phyloP scores from a whole-genome alignment of 179 eudicot species.

The Spergularia azorica region DNA sequence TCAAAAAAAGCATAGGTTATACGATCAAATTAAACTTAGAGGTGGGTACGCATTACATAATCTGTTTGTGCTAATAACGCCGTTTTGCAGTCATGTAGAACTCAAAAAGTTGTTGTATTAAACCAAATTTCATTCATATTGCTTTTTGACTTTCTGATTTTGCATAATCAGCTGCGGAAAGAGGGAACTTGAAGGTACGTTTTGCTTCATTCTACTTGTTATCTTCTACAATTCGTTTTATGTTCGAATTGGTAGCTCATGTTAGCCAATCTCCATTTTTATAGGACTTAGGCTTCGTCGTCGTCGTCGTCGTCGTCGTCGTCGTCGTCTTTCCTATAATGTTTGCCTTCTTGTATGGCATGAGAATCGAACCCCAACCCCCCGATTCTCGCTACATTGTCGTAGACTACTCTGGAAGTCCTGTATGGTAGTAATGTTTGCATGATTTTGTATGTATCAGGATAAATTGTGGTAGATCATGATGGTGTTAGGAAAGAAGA shows the following conservation, averaged over 20 bases:
- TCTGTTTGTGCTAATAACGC: slow-evolving; percentile 28
- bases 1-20: neutral
- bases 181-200: neutral
- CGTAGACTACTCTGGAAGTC: too few relatives aligned
- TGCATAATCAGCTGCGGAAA: neutral
- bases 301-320: too few relatives aligned
- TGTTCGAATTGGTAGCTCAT: too few relatives aligned
- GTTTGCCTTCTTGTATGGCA: neutral
- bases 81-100: slow-evolving; percentile 2
- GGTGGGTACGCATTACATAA: neutral
- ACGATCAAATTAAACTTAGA: too few relatives aligned
- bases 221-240: too few relatives aligned
- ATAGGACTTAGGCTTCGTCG: too few relatives aligned
- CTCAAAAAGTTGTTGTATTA: neutral
- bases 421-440: neutral
- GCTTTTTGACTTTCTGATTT: neutral
- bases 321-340: neutral
- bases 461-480: neutral
- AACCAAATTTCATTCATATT: neutral
- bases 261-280: too few relatives aligned
- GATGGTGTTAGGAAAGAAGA: slow-evolving; percentile 81
- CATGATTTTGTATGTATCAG: neutral
- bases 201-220: neutral
- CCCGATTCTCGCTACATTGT: too few relatives aligned
- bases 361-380: too few relatives aligned